These are phyloP conservation scores for Mortierella sp. DNA, from an alignment of 371 early-diverging fungal species.

Conservation along the genomic window DNA sequence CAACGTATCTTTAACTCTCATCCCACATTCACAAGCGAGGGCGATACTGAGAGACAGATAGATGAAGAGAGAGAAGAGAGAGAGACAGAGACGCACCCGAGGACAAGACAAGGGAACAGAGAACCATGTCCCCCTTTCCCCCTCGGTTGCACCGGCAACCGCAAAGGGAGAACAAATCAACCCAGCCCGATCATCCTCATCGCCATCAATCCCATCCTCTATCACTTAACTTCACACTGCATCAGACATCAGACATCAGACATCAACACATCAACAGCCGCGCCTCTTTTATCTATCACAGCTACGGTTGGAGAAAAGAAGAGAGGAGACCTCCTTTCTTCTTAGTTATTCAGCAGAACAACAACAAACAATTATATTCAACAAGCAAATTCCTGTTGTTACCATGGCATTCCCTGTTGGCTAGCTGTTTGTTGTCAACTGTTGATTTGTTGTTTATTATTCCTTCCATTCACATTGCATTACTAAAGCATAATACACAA, in stretches of 20 bases:
- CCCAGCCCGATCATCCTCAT: not conserved
- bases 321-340: not conserved
- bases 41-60: not conserved
- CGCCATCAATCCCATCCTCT: not conserved
- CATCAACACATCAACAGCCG: not conserved
- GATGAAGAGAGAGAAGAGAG: too few species aligned
- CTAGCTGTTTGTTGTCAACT: not conserved
- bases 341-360: not conserved
- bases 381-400: not conserved
- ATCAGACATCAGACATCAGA: not conserved
- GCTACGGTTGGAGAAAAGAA: not conserved
- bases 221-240: not conserved
- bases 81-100: too few species aligned
- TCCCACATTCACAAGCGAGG: not conserved
- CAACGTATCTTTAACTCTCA: not conserved
- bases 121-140: not conserved
- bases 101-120: not conserved
- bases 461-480: not conserved
- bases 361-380: not conserved
- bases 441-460: not conserved
- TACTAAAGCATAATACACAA: not conserved
- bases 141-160: not conserved
- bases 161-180: conserved; percentile 7
- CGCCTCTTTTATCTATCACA: not conserved
- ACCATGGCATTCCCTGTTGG: not conserved